Evolutionary conservation across 2,329 filamentous ascomycete species (phyloP), one percentile per base, ranked within the genome.

Genomic region (Cladophialophora bantiana): DNA sequence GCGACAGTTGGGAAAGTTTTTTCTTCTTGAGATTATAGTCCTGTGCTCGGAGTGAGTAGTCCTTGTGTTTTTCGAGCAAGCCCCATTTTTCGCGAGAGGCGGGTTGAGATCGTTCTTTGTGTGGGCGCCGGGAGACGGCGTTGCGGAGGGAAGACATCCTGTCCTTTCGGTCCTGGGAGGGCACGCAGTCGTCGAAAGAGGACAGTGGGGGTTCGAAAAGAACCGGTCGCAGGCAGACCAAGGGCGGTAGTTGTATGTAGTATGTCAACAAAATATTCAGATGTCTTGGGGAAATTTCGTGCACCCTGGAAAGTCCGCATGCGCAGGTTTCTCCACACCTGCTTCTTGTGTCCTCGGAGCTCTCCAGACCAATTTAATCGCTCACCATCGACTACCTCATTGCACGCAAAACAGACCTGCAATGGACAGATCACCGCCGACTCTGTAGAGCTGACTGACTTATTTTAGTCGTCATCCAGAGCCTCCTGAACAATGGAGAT

Each of bases 21-120:
- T 81, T 79, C 74, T 87, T 85, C 77, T 90, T 90, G 62, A 78
- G 75, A 72, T 87, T 87, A 81, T 88, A 87, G 78, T 89, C 87
- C 76, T 83, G 82, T 18, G 88, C 88, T 61, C 88, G 86, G 65
- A 89, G 85, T 67, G 85, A 84, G 80, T 90, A 90, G 79, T 90
- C 88, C 83, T 97, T 97, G 85, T 95, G 91, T 82, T 99, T 98
- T 79, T 98, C 95, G 68, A 98, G 89, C 26, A 98, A 86, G 71
- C 95, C 95, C 81, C 93, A 93, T 83, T 92, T 92, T 71, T 89
- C 83, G 61, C 95, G 92, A 77, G 94, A 91, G 70, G 88, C 80
- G 48, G 94, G 91, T 79, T 98, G 95, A 40, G 92, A 91, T 74
- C 95, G 90, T 84, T 98, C 95, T 73, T 90, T 88, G 80, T 98